Evolutionary conservation across 768 basidiomycete species (phyloP).

Genomic region (Naganishia friedmannii): DNA sequence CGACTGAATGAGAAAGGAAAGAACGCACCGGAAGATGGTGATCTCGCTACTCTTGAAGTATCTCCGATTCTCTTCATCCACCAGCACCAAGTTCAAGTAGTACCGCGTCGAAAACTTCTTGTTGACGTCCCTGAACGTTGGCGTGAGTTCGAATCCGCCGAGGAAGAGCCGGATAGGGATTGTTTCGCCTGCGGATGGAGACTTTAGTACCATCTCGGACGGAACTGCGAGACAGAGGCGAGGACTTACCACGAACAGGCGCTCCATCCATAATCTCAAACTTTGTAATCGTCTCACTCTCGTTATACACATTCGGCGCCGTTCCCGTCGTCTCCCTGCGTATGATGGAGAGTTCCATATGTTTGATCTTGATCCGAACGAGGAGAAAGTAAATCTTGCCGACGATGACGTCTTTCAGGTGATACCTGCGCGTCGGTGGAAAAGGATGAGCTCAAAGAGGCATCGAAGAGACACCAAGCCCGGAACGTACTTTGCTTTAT

Average conservation of each 20-base stretch:
- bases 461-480: no score
- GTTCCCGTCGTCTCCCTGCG: slow-evolving; percentile 94
- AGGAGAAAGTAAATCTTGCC: slow-evolving; percentile 99
- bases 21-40: slow-evolving; percentile 28
- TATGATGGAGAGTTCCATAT: slow-evolving; percentile 98
- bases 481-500: slow-evolving; percentile 86
- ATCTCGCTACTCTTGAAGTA: slow-evolving; percentile 30
- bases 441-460: not conserved
- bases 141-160: slow-evolving; percentile 95
- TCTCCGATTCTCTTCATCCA: slow-evolving; percentile 83
- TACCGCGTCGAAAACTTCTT: slow-evolving; percentile 98
- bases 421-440: slow-evolving; percentile 65
- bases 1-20: not conserved
- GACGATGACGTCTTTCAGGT: slow-evolving; percentile 96
- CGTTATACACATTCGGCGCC: slow-evolving; percentile 98
- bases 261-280: slow-evolving; percentile 99
- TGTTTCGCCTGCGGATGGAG: slow-evolving; percentile 75
- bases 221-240: not conserved
- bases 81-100: slow-evolving; percentile 93
- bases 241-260: slow-evolving; percentile 74
- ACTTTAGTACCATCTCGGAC: no score
- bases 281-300: slow-evolving; percentile 97
- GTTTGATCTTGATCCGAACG: slow-evolving; percentile 97
- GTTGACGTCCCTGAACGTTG: slow-evolving; percentile 98
- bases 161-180: slow-evolving; percentile 97